Evolutionary conservation across 768 basidiomycete genomes (phyloP), one percentile per base, ranked within the genome.

Genomic region (Boletus vermiculosoides): DNA sequence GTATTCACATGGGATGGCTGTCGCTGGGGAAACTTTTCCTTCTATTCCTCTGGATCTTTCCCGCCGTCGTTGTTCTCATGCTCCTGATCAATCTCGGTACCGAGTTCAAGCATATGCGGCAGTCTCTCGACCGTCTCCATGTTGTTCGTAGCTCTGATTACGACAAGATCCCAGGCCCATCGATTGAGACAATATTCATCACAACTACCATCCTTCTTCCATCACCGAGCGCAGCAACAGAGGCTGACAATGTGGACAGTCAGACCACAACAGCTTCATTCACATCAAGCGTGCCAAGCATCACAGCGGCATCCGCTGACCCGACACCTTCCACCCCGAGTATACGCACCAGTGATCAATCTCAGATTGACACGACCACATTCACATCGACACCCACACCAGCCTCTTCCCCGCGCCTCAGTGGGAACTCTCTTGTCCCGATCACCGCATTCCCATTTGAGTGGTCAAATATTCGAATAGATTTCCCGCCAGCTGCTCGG

Each of bases 171-270:
- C 45, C 52, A 20, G 30, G 28, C 47, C 50, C 53, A 15, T 39
- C 50, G 11, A 62, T 51, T 3, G 63, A 73, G 53, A 72, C 71
- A n/a, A 55, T 74, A 52, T 64, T 62, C 53, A 47, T 74, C 46
- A 74, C 71, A 37, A 69, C 63, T 10, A 73, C 72, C 6, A 45
- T 71, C 40, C 47, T 64, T 45, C 13, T 58, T 18, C 50, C 66
- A 37, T 25, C 44, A 3, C 52, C 53, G 10, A 60, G 60, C 45
- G 16, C 57, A 28, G 20, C 45, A 23, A 30, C 30, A 34, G 34
- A 47, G 10, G 37, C 30, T 12, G 25, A 57, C 13, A 36, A 50
- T 33, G 30, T 52, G 44, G 52, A 40, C 53, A 48, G 49, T 23
- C 60, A 47, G 15, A 40, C 45, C 6, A 31, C 62, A n/a, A 50